These are phyloP conservation scores for Talaromyces trachyspermus DNA, from an alignment of 495 filamentous ascomycete genomes.

Conservation along the genomic window DNA sequence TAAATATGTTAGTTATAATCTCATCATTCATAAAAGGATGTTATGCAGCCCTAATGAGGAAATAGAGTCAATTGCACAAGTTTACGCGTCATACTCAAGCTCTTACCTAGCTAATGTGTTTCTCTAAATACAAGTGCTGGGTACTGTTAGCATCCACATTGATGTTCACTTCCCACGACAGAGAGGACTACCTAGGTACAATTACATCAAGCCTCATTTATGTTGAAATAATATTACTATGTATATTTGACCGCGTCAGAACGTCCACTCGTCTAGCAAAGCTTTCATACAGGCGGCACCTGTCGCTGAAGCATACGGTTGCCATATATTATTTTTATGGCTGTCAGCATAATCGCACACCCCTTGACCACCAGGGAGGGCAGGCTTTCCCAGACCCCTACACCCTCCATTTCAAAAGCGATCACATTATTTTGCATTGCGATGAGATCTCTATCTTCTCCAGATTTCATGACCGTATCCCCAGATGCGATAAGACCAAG, in stretches of 20 bases:
- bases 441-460: constrained; percentile 10
- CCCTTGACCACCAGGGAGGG: constrained; percentile 27
- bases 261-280: constrained; percentile 10
- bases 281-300: constrained; percentile 21
- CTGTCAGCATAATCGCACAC: constrained; percentile 31
- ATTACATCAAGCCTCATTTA: background rate
- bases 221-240: background rate
- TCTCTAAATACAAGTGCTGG: background rate
- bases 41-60: no score
- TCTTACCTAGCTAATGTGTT: no score
- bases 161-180: background rate
- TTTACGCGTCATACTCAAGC: no score
- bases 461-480: constrained; percentile 19
- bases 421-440: constrained; percentile 13
- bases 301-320: constrained; percentile 24
- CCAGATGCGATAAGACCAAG: constrained; percentile 14
- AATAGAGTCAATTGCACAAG: no score
- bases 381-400: constrained; percentile 22
- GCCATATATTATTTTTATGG: constrained; percentile 33
- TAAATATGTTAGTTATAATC: no score
- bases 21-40: no score
- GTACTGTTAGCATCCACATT: background rate
- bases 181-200: no score
- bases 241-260: background rate
- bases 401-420: constrained; percentile 31